Percentiles rank a stretch among this genome's conserved stretches.
phyloP scores from a whole-genome alignment of 768 basidiomycete genomes.

The Leucosporidium creatinivorum region DNA sequence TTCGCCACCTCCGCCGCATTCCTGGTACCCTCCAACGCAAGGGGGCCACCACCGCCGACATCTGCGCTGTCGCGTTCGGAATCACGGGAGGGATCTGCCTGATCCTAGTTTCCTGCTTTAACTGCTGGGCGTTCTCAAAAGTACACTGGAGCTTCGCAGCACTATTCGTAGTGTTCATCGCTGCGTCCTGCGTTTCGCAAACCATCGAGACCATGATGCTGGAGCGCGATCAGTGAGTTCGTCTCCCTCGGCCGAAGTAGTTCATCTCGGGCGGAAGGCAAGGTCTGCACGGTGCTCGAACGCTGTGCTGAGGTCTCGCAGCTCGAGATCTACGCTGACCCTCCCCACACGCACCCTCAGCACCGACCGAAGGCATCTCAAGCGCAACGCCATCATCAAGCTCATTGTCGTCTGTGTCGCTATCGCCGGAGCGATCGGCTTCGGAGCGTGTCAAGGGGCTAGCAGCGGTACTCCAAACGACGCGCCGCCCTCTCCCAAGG shows the following conservation, averaged over 20 bases:
- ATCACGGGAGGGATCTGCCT: conserved; percentile 40
- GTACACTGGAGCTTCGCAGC: conserved; percentile 32
- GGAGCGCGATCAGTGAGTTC: conserved; percentile 17
- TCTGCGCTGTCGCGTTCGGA: conserved; percentile 41
- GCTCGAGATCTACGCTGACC: background rate
- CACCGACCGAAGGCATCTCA: conserved; percentile 41
- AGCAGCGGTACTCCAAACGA: background rate
- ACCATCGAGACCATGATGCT: conserved; percentile 40
- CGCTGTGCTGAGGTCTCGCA: no score
- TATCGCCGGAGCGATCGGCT: conserved; percentile 39
- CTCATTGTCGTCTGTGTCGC: conserved; percentile 41
- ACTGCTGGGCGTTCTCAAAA: conserved; percentile 36
- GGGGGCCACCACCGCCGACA: conserved; percentile 41
- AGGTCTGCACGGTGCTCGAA: no score
- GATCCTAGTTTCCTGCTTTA: conserved; percentile 39
- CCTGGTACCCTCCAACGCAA: conserved; percentile 39
- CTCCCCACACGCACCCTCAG: conserved; percentile 23
- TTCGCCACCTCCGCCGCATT: conserved; percentile 44
- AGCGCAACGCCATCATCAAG: conserved; percentile 43
- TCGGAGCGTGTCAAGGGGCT: no score
- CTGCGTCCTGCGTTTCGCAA: conserved; percentile 43
- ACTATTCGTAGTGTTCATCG: conserved; percentile 44
- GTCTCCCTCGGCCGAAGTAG: no score
- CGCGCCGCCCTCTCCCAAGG: conserved; percentile 31
- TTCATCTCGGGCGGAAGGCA: no score